Evolutionary conservation across 805 yeast genomes (phyloP).

Genomic region (Lachancea dasiensis): DNA sequence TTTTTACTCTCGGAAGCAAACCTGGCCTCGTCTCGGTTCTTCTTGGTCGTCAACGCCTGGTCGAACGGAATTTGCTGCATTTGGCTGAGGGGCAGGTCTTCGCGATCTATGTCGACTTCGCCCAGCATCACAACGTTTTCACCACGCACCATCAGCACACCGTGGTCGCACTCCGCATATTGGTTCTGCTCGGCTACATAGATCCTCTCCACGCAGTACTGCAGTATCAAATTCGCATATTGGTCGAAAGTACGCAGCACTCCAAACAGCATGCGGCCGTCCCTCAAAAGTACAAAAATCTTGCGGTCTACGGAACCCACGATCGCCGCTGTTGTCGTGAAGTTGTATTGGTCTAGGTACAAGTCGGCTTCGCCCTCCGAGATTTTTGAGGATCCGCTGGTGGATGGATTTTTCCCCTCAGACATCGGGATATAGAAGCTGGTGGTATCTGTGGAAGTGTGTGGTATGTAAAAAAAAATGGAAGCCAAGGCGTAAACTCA

Average conservation of each 20-base stretch:
- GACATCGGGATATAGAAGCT: neutral
- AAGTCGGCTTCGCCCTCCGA: conserved; percentile 46
- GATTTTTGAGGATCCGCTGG: conserved; percentile 17
- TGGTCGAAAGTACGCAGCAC: conserved; percentile 93
- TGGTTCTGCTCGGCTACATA: conserved; percentile 48
- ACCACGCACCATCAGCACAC: conserved; percentile 87
- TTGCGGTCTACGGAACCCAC: conserved; percentile 79
- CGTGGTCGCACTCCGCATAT: conserved; percentile 73
- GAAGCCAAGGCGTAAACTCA: neutral
- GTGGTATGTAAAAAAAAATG: neutral
- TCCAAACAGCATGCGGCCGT: conserved; percentile 84
- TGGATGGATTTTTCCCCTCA: conserved; percentile 2
- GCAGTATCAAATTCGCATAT: conserved; percentile 85
- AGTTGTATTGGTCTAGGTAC: conserved; percentile 72
- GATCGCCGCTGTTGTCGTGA: conserved; percentile 86
- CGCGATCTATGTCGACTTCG: conserved; percentile 83
- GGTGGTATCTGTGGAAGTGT: neutral
- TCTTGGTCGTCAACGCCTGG: conserved; percentile 47
- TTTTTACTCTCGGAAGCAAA: conserved; percentile 40
- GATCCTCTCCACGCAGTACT: conserved; percentile 83
- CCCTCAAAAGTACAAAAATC: conserved; percentile 80
- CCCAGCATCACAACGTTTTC: conserved; percentile 94
- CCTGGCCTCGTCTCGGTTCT: conserved; percentile 28
- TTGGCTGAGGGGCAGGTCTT: conserved; percentile 59
- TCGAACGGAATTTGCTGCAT: conserved; percentile 55